Evolutionary conservation across 495 filamentous ascomycete species (phyloP).

Genomic region (Penicillium longicatenatum): DNA sequence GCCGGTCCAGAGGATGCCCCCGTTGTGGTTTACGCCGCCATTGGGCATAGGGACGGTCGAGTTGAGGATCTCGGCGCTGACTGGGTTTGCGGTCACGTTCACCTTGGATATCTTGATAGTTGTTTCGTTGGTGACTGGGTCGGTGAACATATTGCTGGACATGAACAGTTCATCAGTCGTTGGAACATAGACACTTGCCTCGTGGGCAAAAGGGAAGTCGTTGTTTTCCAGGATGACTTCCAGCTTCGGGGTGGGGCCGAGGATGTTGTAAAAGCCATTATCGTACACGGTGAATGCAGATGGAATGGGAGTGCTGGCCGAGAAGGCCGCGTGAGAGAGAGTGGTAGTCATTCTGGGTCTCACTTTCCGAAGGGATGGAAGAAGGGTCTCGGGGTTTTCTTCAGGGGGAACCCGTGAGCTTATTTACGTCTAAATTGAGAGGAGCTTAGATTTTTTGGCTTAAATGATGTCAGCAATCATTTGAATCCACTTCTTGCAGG

Average conservation of each 20-base stretch:
- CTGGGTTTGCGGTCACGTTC: constrained; percentile 27
- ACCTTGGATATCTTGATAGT: constrained; percentile 44
- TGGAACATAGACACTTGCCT: constrained; percentile 60
- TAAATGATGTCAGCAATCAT: constrained; percentile 2
- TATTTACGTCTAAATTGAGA: background rate
- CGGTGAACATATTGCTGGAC: constrained; percentile 53
- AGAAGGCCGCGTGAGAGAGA: constrained; percentile 2
- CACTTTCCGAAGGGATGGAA: background rate
- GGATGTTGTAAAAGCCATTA: constrained; percentile 37
- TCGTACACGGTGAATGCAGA: constrained; percentile 34
- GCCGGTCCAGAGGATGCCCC: constrained; percentile 50
- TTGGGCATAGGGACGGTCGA: constrained; percentile 54
- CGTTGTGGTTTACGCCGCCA: constrained; percentile 51
- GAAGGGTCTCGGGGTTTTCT: background rate
- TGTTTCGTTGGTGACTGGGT: constrained; percentile 30
- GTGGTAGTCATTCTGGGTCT: constrained; percentile 6
- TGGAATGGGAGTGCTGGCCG: constrained; percentile 17
- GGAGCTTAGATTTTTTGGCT: background rate
- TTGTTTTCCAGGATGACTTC: constrained; percentile 40
- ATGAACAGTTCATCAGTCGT: constrained; percentile 58
- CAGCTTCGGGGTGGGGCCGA: constrained; percentile 39
- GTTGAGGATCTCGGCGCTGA: constrained; percentile 39
- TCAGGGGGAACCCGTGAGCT: constrained; percentile 1
- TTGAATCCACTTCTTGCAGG: background rate
- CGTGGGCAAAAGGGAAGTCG: constrained; percentile 56